Evolutionary conservation across 106 monocot genomes (phyloP).

Genomic region (Allium cepa): DNA sequence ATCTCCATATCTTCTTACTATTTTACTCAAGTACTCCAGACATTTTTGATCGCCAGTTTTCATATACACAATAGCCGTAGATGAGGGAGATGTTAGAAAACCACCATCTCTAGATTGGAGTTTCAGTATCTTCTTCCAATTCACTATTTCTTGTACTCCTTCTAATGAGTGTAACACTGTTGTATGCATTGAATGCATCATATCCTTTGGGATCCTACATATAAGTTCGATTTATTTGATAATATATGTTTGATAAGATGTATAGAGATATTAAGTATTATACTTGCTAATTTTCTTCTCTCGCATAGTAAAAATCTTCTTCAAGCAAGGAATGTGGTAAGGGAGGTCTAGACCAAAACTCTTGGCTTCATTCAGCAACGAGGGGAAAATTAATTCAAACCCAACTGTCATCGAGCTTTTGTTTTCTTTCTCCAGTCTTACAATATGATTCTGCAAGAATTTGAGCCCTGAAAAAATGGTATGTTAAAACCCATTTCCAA

Average conservation of each 20-base stretch:
- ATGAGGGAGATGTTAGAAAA: conserved; percentile 1
- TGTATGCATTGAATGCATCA: no score
- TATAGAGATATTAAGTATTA: background rate
- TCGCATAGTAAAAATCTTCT: background rate
- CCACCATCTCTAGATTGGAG: conserved; percentile 7
- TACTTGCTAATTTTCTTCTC: no score
- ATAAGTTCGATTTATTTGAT: no score
- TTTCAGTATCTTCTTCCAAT: conserved; percentile 10
- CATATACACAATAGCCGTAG: conserved; percentile 5
- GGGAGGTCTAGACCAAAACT: background rate
- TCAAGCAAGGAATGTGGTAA: background rate
- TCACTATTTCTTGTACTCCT: conserved; percentile 11
- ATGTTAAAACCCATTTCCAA: no score
- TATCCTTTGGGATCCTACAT: no score
- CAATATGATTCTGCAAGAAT: no score
- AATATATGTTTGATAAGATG: background rate
- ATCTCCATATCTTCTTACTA: conserved; percentile 10
- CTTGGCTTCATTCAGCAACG: background rate
- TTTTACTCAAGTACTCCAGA: conserved; percentile 7
- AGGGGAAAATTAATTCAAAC: no score
- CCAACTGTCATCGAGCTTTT: no score
- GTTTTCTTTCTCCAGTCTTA: no score
- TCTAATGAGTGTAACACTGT: background rate
- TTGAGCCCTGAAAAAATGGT: background rate
- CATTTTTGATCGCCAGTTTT: conserved; percentile 3